These are phyloP conservation scores for Fusarium phyllophilum DNA, from an alignment of 2,329 filamentous ascomycete species.

Conservation along the genomic window DNA sequence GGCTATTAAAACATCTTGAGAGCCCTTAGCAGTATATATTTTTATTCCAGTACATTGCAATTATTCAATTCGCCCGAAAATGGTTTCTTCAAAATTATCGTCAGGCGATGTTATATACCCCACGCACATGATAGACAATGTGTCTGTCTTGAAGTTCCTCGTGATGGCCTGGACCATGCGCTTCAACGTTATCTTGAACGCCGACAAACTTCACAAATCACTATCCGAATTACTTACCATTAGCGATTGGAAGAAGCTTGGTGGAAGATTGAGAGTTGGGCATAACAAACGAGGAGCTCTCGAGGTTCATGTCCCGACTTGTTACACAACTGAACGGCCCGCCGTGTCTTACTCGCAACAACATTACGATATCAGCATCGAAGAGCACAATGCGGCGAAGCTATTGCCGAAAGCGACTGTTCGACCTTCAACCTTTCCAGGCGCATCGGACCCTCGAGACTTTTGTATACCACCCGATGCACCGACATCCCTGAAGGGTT, in stretches of 20 bases:
- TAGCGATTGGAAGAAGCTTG: background rate
- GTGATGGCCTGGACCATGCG: background rate
- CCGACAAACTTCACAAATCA: background rate
- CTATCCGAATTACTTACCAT: background rate
- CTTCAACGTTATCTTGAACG: background rate
- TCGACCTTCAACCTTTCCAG: background rate
- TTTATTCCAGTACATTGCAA: background rate
- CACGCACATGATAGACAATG: background rate
- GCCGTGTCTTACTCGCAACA: background rate
- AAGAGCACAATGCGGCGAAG: fast-evolving
- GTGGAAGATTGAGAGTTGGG: background rate
- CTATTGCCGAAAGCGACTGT: fast-evolving
- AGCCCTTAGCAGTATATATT: background rate
- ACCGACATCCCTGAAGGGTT: fast-evolving
- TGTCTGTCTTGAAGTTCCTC: background rate
- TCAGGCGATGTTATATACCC: background rate
- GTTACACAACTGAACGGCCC: background rate
- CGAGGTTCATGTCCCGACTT: background rate
- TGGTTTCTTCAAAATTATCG: fast-evolving
- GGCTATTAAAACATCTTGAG: background rate
- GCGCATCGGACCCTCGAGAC: too few species aligned
- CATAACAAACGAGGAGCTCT: background rate
- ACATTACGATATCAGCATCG: background rate
- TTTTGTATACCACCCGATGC: background rate
- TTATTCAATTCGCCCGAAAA: background rate